Conservation (phyloP, 2,329 filamentous ascomycete species). For the Pestalotiopsis sp. region DNA sequence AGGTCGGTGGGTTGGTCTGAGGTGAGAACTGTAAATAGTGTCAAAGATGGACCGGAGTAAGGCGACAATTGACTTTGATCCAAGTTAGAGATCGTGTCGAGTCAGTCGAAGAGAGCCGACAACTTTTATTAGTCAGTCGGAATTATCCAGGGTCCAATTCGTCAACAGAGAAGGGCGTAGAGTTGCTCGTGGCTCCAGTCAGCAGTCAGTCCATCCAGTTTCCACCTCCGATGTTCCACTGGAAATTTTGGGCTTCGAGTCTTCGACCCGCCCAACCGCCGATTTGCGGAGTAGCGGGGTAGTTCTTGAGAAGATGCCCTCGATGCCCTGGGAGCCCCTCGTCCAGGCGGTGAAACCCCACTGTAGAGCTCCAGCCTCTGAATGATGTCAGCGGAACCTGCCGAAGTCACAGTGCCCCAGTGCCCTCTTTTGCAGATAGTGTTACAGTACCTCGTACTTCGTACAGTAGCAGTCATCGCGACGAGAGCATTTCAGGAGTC, state of each 20-base stretch:
- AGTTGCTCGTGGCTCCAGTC: neutral
- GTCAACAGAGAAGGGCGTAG: neutral
- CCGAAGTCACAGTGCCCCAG: neutral
- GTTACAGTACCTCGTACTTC: too few species aligned
- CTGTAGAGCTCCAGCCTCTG: neutral
- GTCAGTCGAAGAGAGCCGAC: neutral
- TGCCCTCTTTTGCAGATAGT: too few species aligned
- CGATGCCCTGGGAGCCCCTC: neutral
- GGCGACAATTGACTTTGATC: neutral
- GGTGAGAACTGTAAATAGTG: neutral
- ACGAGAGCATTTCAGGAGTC: too few species aligned
- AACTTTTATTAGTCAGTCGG: neutral
- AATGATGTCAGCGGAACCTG: neutral
- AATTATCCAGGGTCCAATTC: neutral
- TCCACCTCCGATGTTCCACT: neutral
- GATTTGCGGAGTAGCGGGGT: slow-evolving; percentile 17
- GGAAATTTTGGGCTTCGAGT: slow-evolving; percentile 1
- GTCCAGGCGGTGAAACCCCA: neutral
- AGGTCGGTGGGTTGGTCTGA: neutral
- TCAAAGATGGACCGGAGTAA: neutral
- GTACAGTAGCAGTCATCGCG: too few species aligned
- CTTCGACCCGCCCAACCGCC: neutral
- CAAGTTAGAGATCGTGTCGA: neutral
- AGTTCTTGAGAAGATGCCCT: neutral
- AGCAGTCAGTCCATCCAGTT: neutral